phyloP scores from a whole-genome alignment of 257 asterid species.

The Solanum chilense region DNA sequence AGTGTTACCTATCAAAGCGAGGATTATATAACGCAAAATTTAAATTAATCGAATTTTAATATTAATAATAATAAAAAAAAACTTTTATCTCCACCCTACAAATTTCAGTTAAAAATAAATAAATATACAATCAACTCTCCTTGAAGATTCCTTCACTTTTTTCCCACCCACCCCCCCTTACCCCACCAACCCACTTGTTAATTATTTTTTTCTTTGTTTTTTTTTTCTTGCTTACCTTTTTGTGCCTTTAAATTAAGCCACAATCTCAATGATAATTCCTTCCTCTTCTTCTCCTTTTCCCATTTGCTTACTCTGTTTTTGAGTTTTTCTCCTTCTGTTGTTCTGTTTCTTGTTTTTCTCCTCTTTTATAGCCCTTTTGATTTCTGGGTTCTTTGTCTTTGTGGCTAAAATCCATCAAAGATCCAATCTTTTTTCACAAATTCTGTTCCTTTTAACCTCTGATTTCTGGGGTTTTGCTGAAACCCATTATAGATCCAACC shows the following conservation, averaged over 20 bases:
- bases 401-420: not conserved
- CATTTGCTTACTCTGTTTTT: conserved; percentile 2
- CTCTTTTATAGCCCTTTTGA: not conserved
- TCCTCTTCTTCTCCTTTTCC: conserved; percentile 19
- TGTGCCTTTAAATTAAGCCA: conserved; percentile 40
- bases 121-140: not conserved
- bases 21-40: too few species aligned
- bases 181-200: not conserved
- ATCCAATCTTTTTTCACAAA: not conserved
- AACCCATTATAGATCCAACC: not conserved
- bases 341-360: not conserved
- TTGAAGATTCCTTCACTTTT: conserved; percentile 26
- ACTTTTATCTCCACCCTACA: conserved; percentile 34
- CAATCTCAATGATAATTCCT: conserved; percentile 28
- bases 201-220: not conserved
- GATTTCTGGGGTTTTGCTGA: not conserved
- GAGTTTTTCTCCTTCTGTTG: not conserved
- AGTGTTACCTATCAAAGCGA: too few species aligned
- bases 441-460: not conserved
- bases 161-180: not conserved
- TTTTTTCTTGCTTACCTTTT: conserved; percentile 5
- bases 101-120: not conserved
- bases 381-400: not conserved
- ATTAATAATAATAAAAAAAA: not conserved
- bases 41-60: too few species aligned